Evolutionary conservation across 371 early-diverging fungal genomes (phyloP), one percentile per base, ranked within the genome.

Genomic region (Mucor plumbeus): DNA sequence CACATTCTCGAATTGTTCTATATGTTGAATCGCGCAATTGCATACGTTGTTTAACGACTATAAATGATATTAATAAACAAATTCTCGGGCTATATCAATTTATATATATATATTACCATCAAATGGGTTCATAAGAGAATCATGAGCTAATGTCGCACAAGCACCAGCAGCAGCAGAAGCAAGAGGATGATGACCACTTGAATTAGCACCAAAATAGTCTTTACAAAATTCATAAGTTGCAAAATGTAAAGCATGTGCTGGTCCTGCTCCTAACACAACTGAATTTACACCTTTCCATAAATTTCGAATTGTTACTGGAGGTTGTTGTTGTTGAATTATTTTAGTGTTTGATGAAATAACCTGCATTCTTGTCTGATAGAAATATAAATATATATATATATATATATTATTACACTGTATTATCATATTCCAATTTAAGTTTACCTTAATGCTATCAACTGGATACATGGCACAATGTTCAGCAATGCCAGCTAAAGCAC

Each of bases 11-110:
- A 11, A 95, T 87, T 26, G 75, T 87, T 26, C 82, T 80, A 70
- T 93, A 90, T 5, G 77, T 73, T 3, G 90, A 84, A 57, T 88
- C 87, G 48, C 87, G 88, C 33, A 95, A 76, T 75, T 98, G 98
- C 97, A 97, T 96, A n/a, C 98, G 87, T 76, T 98, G 97, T 77
- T 98, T 98, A 70, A 97, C 82, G 41, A 97, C 97, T 90, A 73
- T 15, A 26, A 9, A 14, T 59, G 7, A 44, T 17, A 14, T 11
- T 38, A 26, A 15, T 11, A 38, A 36, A 39, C 43, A 13, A 13
- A 36, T 55, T 78, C 56, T 70, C 55, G 13, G 96, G 94, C 34
- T 96, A 68, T 0, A 78, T 10, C 38, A 34, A 58, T 26, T 48
- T 4, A 26, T 7, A 26, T n/a, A 5, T 11, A 40, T 56, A n/a